These are phyloP conservation scores for Crithidia mellificae DNA, from an alignment of 208 protist species.

Conservation along the genomic window DNA sequence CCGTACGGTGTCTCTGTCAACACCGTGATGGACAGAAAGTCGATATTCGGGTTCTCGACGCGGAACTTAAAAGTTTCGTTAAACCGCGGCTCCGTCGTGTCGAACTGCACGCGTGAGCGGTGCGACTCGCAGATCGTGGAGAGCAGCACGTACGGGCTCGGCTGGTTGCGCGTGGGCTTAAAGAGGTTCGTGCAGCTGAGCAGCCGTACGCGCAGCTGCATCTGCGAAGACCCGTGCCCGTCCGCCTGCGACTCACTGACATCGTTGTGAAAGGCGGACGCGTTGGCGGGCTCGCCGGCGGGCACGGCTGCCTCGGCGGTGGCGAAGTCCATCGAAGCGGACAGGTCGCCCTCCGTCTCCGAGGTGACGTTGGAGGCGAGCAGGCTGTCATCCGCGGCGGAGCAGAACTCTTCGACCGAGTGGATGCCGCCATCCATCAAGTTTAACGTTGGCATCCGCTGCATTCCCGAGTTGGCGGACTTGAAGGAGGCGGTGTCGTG, in stretches of 20 bases:
- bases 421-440: constrained; percentile 67
- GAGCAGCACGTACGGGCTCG: constrained; percentile 81
- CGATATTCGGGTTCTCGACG: constrained; percentile 52
- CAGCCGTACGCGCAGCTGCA: constrained; percentile 61
- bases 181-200: constrained; percentile 68
- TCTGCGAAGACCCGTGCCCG: background rate
- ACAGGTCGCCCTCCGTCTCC: constrained; percentile 30
- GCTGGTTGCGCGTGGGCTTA: constrained; percentile 25
- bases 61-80: constrained; percentile 71
- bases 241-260: background rate
- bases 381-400: constrained; percentile 10
- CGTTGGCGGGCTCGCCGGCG: background rate
- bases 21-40: constrained; percentile 69
- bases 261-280: background rate
- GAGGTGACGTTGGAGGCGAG: constrained; percentile 18
- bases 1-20: constrained; percentile 84
- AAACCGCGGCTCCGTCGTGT: constrained; percentile 62
- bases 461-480: background rate
- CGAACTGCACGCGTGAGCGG: constrained; percentile 50
- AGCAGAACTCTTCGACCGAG: constrained; percentile 64
- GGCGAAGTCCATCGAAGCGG: constrained; percentile 16
- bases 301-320: background rate
- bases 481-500: constrained; percentile 16
- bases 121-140: constrained; percentile 69
- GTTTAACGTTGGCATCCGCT: constrained; percentile 40